These are phyloP conservation scores for Trichosporon sp. DNA, from an alignment of 1,284 basidiomycete species.

Conservation along the genomic window DNA sequence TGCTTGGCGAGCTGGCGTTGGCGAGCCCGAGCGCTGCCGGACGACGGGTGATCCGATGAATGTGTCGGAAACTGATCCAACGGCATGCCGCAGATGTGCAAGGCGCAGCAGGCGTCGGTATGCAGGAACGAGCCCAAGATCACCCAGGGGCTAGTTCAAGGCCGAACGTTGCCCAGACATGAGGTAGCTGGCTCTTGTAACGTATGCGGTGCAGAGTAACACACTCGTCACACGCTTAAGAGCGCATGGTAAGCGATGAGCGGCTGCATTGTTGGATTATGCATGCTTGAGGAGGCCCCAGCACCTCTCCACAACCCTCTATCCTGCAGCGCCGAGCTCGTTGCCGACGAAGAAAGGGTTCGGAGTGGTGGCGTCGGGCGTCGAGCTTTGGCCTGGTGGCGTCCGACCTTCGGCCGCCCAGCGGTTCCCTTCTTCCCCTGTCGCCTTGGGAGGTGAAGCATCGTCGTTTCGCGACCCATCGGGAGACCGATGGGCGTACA, in stretches of 20 bases:
- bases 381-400: constrained; percentile 11
- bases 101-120: not conserved
- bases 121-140: not conserved
- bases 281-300: not conserved
- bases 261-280: not conserved
- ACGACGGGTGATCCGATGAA: too few species aligned
- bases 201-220: not conserved
- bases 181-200: not conserved
- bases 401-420: not conserved
- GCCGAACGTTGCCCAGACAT: not conserved
- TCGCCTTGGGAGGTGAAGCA: not conserved
- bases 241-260: not conserved
- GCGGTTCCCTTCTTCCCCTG: not conserved
- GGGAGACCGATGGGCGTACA: not conserved
- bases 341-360: not conserved
- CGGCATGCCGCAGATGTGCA: not conserved
- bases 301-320: not conserved
- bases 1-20: too few species aligned
- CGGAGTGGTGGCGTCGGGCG: constrained; percentile 3
- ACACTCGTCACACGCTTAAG: not conserved
- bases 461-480: not conserved
- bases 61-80: not conserved
- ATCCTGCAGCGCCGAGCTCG: not conserved
- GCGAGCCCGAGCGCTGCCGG: not conserved
- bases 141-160: not conserved